These are phyloP conservation scores for Tagetes erecta DNA, from an alignment of 129 eudicot species.

Conservation along the genomic window DNA sequence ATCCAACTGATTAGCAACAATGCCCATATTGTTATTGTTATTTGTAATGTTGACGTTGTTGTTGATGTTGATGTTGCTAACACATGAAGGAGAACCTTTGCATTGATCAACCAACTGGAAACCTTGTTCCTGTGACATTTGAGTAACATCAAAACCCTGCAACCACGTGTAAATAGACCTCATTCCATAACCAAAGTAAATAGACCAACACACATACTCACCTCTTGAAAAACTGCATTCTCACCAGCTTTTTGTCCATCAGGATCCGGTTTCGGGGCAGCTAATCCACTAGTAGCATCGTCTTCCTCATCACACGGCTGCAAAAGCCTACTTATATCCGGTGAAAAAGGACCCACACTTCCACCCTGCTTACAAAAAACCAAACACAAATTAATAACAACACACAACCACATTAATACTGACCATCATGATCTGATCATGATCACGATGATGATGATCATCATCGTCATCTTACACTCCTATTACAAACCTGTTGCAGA, in stretches of 20 bases:
- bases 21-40: slow-evolving; percentile 32
- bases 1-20: slow-evolving; percentile 47
- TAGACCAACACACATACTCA: slow-evolving; percentile 14
- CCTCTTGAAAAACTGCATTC: slow-evolving; percentile 48
- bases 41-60: slow-evolving; percentile 6
- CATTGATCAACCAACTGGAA: slow-evolving; percentile 41
- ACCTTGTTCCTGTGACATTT: slow-evolving; percentile 55
- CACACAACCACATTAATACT: not conserved
- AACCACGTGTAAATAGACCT: not conserved
- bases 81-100: slow-evolving; percentile 55
- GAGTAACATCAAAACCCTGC: slow-evolving; percentile 50
- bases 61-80: slow-evolving; percentile 31
- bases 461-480: not conserved
- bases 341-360: slow-evolving; percentile 65
- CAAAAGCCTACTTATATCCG: slow-evolving; percentile 69
- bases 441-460: not conserved
- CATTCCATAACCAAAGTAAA: not conserved
- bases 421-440: not conserved
- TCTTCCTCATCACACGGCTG: slow-evolving; percentile 85
- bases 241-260: slow-evolving; percentile 50
- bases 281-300: slow-evolving; percentile 81
- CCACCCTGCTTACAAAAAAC: slow-evolving; percentile 50
- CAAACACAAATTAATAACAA: not conserved
- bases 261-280: slow-evolving; percentile 79
- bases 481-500: slow-evolving; percentile 52